phyloP scores from a whole-genome alignment of 805 yeast species.

The Scheffersomyces ergatensis region DNA sequence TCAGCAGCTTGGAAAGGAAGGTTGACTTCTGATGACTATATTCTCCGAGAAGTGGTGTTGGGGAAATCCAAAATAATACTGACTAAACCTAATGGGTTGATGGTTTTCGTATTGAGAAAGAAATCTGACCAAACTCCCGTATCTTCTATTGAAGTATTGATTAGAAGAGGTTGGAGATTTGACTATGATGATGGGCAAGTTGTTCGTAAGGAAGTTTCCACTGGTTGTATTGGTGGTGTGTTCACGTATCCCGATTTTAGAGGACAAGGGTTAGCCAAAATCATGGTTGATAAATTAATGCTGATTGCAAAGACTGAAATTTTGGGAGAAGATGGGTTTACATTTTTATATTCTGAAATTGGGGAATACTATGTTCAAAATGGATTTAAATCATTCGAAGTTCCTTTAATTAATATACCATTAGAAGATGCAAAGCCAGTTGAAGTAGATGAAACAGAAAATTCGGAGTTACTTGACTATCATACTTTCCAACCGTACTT shows the following conservation, averaged over 20 bases:
- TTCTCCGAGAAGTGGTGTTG: slow-evolving; percentile 29
- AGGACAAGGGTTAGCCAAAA: slow-evolving; percentile 34
- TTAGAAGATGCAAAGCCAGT: slow-evolving; percentile 2
- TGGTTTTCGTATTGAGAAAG: slow-evolving; percentile 15
- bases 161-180: slow-evolving; percentile 29
- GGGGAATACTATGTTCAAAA: slow-evolving; percentile 39
- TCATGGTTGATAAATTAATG: slow-evolving; percentile 38
- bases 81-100: slow-evolving; percentile 9
- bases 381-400: slow-evolving; percentile 37
- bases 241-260: slow-evolving; percentile 35
- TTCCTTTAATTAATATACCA: slow-evolving; percentile 29
- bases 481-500: slow-evolving; percentile 28
- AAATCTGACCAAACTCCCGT: slow-evolving; percentile 12
- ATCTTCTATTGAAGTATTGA: slow-evolving; percentile 33
- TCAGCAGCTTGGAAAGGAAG: slow-evolving; percentile 35
- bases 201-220: slow-evolving; percentile 12
- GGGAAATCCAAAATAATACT: slow-evolving; percentile 17
- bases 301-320: slow-evolving; percentile 17
- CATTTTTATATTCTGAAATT: slow-evolving; percentile 40
- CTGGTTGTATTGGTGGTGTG: slow-evolving; percentile 44
- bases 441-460: background rate
- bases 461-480: slow-evolving; percentile 18
- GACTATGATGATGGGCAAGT: slow-evolving; percentile 12
- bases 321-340: slow-evolving; percentile 31
- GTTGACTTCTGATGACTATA: slow-evolving; percentile 31